Evolutionary conservation across 176 grass and related monocot genomes (phyloP).

Genomic region (Triticum turgidum): DNA sequence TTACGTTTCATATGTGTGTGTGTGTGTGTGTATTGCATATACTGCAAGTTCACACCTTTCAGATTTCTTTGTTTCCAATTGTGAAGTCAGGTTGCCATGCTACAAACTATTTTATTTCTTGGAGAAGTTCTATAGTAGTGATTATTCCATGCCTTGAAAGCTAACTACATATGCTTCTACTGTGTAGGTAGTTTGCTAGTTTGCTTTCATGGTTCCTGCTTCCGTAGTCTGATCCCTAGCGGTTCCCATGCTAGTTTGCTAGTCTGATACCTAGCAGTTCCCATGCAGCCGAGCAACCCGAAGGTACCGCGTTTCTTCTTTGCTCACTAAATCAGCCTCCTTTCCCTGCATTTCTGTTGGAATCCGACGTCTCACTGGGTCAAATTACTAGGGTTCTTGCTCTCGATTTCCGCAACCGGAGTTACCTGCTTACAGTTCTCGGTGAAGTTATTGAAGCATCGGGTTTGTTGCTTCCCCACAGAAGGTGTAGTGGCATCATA

Average conservation of each 20-base stretch:
- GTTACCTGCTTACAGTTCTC: neutral
- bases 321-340: neutral
- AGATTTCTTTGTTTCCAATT: too few relatives aligned
- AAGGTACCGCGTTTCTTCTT: too few relatives aligned
- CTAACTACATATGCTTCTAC: neutral
- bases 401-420: neutral
- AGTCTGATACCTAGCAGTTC: too few relatives aligned
- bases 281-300: too few relatives aligned
- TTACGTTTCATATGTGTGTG: too few relatives aligned
- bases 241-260: too few relatives aligned
- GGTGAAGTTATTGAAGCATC: neutral
- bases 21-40: too few relatives aligned
- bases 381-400: conserved; percentile 32
- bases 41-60: too few relatives aligned
- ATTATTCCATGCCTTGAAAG: neutral
- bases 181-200: neutral
- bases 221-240: neutral
- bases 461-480: conserved; percentile 3
- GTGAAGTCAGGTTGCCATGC: too few relatives aligned
- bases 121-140: neutral
- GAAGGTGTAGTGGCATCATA: neutral
- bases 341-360: neutral
- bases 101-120: neutral
- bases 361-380: neutral
- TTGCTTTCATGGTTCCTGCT: neutral